These are phyloP conservation scores for Smallanthus sonchifolius DNA, from an alignment of 129 eudicot species.

Conservation along the genomic window DNA sequence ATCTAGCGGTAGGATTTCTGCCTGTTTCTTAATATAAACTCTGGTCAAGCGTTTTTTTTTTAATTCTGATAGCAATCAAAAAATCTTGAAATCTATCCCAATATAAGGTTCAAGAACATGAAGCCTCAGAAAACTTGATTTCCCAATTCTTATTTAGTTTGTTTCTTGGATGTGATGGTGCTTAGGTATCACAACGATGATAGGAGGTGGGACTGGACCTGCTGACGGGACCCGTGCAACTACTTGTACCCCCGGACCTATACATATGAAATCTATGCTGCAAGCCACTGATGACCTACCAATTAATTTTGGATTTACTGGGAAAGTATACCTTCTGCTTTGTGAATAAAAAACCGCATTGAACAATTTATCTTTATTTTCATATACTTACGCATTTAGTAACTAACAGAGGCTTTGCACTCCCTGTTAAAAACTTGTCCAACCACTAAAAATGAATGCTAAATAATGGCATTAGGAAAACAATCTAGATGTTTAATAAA, in stretches of 20 bases:
- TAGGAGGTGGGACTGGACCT: slow-evolving; percentile 99
- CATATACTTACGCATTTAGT: slow-evolving; percentile 10
- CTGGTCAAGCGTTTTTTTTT: background rate
- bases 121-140: background rate
- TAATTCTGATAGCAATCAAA: background rate
- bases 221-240: slow-evolving; percentile 96
- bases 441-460: background rate
- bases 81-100: background rate
- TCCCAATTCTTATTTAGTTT: background rate
- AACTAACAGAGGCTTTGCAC: background rate
- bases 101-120: background rate
- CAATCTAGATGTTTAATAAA: background rate
- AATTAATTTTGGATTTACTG: slow-evolving; percentile 91
- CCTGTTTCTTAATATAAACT: background rate
- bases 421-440: background rate
- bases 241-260: slow-evolving; percentile 88
- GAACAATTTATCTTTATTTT: background rate
- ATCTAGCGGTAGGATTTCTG: slow-evolving; percentile 67
- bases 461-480: background rate
- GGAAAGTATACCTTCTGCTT: slow-evolving; percentile 54
- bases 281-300: slow-evolving; percentile 91
- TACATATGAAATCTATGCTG: slow-evolving; percentile 85
- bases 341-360: slow-evolving; percentile 5
- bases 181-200: slow-evolving; percentile 85
- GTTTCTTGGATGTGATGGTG: slow-evolving; percentile 3